phyloP scores from a whole-genome alignment of 2,329 filamentous ascomycete species.

The Cordyceps javanica region DNA sequence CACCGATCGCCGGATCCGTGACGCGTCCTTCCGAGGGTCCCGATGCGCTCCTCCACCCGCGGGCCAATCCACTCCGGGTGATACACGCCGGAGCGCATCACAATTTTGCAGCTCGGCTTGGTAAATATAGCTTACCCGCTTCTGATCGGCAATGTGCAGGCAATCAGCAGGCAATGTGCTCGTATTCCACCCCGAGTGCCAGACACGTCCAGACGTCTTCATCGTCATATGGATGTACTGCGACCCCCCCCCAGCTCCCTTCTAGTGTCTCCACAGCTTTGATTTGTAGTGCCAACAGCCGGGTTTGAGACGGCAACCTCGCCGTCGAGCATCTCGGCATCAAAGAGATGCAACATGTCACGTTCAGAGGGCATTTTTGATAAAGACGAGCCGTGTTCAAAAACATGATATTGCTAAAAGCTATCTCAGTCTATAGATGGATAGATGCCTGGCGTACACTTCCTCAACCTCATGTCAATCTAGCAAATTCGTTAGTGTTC shows the following conservation, averaged over 20 bases:
- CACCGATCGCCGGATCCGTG: not conserved
- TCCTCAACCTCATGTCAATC: slow-evolving; percentile 7
- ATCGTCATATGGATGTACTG: not conserved
- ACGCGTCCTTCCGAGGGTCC: not conserved
- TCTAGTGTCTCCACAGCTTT: not conserved
- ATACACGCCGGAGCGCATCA: too few species aligned
- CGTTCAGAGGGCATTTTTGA: not conserved
- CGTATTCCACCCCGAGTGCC: too few species aligned
- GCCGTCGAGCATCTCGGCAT: not conserved
- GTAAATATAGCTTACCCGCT: not conserved
- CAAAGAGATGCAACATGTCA: not conserved
- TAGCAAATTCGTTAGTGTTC: slow-evolving; percentile 12
- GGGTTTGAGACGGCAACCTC: too few species aligned
- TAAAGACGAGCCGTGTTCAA: slow-evolving; percentile 3
- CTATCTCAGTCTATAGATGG: slow-evolving; percentile 11
- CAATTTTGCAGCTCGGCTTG: too few species aligned
- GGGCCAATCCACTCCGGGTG: too few species aligned
- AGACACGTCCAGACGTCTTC: not conserved
- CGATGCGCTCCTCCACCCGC: not conserved
- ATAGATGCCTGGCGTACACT: slow-evolving; percentile 10
- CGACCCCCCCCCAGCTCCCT: too few species aligned
- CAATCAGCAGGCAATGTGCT: not conserved
- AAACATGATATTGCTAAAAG: slow-evolving; percentile 12
- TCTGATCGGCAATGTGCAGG: not conserved
- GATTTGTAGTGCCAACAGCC: not conserved